phyloP scores from a whole-genome alignment of 2,329 filamentous ascomycete species.

The Canariomyces notabilis region DNA sequence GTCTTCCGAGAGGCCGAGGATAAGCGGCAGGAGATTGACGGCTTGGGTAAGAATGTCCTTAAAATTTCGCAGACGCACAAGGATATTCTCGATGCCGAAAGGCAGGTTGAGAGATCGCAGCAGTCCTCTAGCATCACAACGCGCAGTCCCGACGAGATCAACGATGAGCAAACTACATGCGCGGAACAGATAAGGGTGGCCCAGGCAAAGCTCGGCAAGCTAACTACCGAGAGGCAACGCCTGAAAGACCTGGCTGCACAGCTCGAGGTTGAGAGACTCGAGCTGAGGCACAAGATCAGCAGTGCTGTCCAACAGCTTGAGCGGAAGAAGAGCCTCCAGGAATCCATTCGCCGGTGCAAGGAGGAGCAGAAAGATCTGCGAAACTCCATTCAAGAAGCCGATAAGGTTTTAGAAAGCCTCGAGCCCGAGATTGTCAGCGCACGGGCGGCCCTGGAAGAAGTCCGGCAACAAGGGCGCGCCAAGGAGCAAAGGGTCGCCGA shows the following conservation, averaged over 20 bases:
- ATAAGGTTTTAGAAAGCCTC: slow-evolving; percentile 68
- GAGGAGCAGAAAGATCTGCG: slow-evolving; percentile 64
- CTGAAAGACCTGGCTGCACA: slow-evolving; percentile 61
- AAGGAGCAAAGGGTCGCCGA: slow-evolving; percentile 69
- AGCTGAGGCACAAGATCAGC: slow-evolving; percentile 67
- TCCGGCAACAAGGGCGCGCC: slow-evolving; percentile 62
- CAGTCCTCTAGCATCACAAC: slow-evolving; percentile 58
- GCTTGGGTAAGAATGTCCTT: slow-evolving; percentile 68
- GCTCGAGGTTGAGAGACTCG: slow-evolving; percentile 72
- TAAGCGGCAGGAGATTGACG: slow-evolving; percentile 53
- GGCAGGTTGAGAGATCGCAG: slow-evolving; percentile 71
- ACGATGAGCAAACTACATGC: slow-evolving; percentile 64
- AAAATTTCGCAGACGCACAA: slow-evolving; percentile 67
- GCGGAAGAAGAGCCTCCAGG: slow-evolving; percentile 66
- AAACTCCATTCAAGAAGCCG: slow-evolving; percentile 62
- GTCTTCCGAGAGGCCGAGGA: slow-evolving; percentile 59
- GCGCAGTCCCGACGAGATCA: slow-evolving; percentile 77
- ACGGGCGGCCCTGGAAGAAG: slow-evolving; percentile 70
- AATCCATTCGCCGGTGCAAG: slow-evolving; percentile 69
- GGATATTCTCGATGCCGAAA: slow-evolving; percentile 66
- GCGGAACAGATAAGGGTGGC: slow-evolving; percentile 62
- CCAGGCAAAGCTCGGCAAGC: slow-evolving; percentile 59
- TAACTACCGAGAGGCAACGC: slow-evolving; percentile 67
- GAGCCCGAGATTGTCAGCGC: slow-evolving; percentile 72
- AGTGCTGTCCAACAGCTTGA: slow-evolving; percentile 70